Evolutionary conservation across 192 early-diverging fungal species (phyloP).

Genomic region (Nowakowskiella sp.): DNA sequence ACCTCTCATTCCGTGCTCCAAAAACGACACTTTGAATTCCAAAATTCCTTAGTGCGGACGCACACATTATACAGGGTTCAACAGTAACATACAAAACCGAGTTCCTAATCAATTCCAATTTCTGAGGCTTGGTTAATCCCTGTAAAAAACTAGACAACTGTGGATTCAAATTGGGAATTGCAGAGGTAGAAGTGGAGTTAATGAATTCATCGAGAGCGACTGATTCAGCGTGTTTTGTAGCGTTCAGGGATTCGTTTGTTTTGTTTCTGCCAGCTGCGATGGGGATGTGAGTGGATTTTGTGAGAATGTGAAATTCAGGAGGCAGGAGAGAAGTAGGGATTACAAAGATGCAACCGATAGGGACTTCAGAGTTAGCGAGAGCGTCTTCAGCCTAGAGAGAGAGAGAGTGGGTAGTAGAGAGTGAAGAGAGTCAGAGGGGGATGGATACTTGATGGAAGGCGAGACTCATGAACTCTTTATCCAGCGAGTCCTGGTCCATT

Average conservation of each 20-base stretch:
- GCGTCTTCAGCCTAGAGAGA: constrained; percentile 88
- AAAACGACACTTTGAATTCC: constrained; percentile 78
- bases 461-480: no score
- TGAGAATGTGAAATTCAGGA: no score
- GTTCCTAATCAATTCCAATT: no score
- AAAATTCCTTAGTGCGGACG: constrained; percentile 77
- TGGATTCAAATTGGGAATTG: constrained; percentile 10
- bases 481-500: no score
- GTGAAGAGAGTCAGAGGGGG: no score
- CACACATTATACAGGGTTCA: constrained; percentile 98
- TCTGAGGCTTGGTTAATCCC: constrained; percentile 23
- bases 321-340: no score
- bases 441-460: no score
- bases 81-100: constrained; percentile 91
- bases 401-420: no score
- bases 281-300: constrained; percentile 35
- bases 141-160: constrained; percentile 5
- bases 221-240: constrained; percentile 89
- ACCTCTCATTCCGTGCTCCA: constrained; percentile 89
- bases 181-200: constrained; percentile 18
- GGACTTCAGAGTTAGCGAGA: constrained; percentile 73
- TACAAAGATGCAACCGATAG: constrained; percentile 96
- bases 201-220: constrained; percentile 81
- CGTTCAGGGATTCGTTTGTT: constrained; percentile 73
- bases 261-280: constrained; percentile 80